Percentiles rank a stretch among this genome's conserved stretches.
phyloP scores from a whole-genome alignment of 129 eudicot species.

The Smallanthus sonchifolius region DNA sequence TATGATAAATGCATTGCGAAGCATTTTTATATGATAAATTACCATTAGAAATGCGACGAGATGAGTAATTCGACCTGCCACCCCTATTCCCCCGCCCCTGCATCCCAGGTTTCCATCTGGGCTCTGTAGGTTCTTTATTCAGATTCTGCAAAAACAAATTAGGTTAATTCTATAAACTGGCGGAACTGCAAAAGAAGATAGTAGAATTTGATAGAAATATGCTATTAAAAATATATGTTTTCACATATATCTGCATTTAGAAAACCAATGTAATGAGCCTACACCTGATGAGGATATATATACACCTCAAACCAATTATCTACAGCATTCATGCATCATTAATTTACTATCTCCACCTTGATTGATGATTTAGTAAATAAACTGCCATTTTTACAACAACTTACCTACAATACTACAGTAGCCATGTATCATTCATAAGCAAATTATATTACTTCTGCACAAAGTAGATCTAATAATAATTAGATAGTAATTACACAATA shows the following conservation, averaged over 20 bases:
- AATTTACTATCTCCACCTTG: not conserved
- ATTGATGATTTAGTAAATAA: not conserved
- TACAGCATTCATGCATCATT: not conserved
- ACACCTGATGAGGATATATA: not conserved
- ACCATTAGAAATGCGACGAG: slow-evolving; percentile 50
- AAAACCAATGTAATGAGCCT: too few species aligned
- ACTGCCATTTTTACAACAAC: not conserved
- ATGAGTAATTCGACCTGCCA: slow-evolving; percentile 43
- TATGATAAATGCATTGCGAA: not conserved
- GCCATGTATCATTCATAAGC: not conserved
- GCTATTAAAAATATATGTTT: not conserved
- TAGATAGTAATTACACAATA: not conserved
- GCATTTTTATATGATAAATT: slow-evolving; percentile 5
- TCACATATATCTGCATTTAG: not conserved
- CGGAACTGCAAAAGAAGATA: not conserved
- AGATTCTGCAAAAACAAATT: slow-evolving; percentile 33
- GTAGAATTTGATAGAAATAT: not conserved
- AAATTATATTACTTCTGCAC: not conserved
- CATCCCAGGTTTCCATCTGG: slow-evolving; percentile 57
- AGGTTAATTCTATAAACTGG: not conserved
- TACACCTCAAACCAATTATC: not conserved
- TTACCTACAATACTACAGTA: not conserved
- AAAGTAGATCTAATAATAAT: not conserved
- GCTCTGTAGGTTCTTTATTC: slow-evolving; percentile 57
- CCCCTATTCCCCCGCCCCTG: slow-evolving; percentile 61